A percentile compares a stretch with the other conserved stretches of the same genome.
Evolutionary conservation across 2,329 filamentous ascomycete genomes (phyloP).

Genomic region (Pseudogymnoascus sp.): DNA sequence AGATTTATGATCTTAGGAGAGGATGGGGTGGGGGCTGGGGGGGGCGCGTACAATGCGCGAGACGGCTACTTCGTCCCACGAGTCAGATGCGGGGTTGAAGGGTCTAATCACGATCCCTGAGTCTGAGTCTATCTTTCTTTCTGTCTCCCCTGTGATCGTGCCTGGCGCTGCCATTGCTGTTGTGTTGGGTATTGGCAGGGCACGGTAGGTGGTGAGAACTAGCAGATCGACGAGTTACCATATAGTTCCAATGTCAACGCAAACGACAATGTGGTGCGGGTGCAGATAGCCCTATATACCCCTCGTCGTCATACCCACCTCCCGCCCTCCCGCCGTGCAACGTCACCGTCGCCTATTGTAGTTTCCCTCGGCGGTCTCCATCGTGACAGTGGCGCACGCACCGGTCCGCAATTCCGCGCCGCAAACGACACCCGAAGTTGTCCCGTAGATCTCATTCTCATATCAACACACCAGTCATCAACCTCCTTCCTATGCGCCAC

Average conservation of each 20-base stretch:
- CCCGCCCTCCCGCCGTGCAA: neutral
- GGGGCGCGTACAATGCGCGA: neutral
- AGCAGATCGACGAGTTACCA: neutral
- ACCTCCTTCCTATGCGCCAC: no score
- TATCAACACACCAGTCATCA: no score
- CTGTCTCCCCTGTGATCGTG: neutral
- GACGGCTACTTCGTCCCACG: neutral
- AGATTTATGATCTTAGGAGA: neutral
- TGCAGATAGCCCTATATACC: neutral
- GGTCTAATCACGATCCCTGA: neutral
- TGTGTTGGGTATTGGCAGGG: neutral
- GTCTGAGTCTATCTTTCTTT: neutral
- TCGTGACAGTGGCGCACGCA: neutral
- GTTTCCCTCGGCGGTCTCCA: neutral
- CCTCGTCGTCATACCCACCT: neutral
- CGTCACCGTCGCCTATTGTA: neutral
- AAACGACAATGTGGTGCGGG: neutral
- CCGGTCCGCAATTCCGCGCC: neutral
- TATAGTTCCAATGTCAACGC: neutral
- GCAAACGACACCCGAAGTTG: neutral
- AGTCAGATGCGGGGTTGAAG: neutral
- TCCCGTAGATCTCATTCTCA: neutral
- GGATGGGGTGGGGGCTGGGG: neutral
- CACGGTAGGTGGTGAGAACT: neutral
- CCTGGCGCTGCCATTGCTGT: neutral